Evolutionary conservation across 2,329 filamentous ascomycete species (phyloP).

Genomic region (Furcasterigmium sp.): DNA sequence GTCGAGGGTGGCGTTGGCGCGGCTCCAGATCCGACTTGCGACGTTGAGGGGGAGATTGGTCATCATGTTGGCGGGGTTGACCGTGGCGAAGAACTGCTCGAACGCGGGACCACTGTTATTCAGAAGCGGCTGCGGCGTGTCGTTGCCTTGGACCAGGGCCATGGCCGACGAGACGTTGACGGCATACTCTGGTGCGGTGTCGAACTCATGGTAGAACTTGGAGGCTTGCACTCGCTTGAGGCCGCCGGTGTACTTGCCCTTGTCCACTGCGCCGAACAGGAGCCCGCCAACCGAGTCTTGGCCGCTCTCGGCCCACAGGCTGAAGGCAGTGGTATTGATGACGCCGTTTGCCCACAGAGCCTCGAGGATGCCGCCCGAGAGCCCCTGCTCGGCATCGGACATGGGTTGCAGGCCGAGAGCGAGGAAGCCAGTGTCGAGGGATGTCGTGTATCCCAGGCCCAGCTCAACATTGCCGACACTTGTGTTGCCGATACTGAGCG

Average conservation of each 20-base stretch:
- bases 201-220: background rate
- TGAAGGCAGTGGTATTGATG: slow-evolving; percentile 62
- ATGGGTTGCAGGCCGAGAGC: slow-evolving; percentile 20
- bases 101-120: background rate
- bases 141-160: background rate
- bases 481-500: slow-evolving; percentile 41
- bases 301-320: slow-evolving; percentile 49
- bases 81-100: background rate
- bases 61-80: slow-evolving; percentile 2
- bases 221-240: slow-evolving; percentile 13
- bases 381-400: slow-evolving; percentile 45
- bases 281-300: slow-evolving; percentile 3
- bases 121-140: background rate
- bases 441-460: slow-evolving; percentile 44
- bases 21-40: slow-evolving; percentile 17
- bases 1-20: slow-evolving; percentile 20
- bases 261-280: slow-evolving; percentile 10
- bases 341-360: slow-evolving; percentile 56
- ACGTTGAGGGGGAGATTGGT: slow-evolving; percentile 15
- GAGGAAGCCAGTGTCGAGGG: slow-evolving; percentile 9
- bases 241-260: slow-evolving; percentile 10
- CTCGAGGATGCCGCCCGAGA: slow-evolving; percentile 28
- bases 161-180: slow-evolving; percentile 5
- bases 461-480: slow-evolving; percentile 47
- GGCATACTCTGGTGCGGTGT: background rate